Conservation (phyloP, 2,329 filamentous ascomycete genomes). For the Cladosporium velox region DNA sequence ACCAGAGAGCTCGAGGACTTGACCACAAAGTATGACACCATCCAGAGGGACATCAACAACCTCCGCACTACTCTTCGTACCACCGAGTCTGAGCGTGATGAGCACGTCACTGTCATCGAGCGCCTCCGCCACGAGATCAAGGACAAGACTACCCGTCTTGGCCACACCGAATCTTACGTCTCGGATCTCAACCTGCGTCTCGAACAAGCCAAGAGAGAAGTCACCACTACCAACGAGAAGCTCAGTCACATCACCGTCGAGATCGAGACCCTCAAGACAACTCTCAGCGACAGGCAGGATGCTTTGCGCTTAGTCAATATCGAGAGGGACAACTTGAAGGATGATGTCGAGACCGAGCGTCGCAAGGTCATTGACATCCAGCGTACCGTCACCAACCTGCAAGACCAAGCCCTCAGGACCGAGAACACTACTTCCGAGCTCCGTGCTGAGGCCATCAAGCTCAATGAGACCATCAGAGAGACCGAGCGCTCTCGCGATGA, state of each 20-base stretch:
- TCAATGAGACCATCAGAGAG: conserved; percentile 31
- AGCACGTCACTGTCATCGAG: conserved; percentile 33
- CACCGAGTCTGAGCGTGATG: conserved; percentile 36
- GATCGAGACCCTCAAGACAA: conserved; percentile 28
- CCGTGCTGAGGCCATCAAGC: conserved; percentile 29
- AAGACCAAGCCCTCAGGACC: conserved; percentile 22
- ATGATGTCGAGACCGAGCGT: conserved; percentile 32
- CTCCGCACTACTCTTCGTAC: conserved; percentile 31
- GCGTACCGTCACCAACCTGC: conserved; percentile 28
- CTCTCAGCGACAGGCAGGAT: conserved; percentile 31
- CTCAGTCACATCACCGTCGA: conserved; percentile 32
- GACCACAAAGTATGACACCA: conserved; percentile 31
- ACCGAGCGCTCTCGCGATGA: conserved; percentile 36
- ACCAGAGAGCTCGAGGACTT: conserved; percentile 29
- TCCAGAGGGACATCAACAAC: conserved; percentile 32
- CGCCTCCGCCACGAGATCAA: conserved; percentile 34
- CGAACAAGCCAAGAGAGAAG: conserved; percentile 32
- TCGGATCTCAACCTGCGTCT: conserved; percentile 30
- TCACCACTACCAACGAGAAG: conserved; percentile 30
- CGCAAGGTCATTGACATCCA: conserved; percentile 29
- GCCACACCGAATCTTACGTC: conserved; percentile 30
- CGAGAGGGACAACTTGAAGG: conserved; percentile 32
- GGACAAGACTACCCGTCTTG: conserved; percentile 27
- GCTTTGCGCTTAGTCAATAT: conserved; percentile 31
- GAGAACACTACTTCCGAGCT: conserved; percentile 14